Evolutionary conservation across 176 grass and related monocot species (phyloP), one percentile per base, ranked within the genome.

Genomic region (Oryza officinalis): DNA sequence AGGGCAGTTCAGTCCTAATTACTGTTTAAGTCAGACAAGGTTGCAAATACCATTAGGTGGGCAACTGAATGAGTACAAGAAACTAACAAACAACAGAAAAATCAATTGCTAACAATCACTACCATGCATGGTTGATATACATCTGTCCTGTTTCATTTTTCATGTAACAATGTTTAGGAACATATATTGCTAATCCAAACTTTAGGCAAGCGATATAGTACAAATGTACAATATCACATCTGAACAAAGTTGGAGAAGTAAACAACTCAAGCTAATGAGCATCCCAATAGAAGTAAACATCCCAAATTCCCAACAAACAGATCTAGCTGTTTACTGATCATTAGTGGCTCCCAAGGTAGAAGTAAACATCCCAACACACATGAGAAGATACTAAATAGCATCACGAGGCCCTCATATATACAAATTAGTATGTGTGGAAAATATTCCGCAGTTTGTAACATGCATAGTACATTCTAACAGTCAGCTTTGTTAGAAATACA

Each of bases 401-500:
- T 59, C 66, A 71, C 66, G 71, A 67, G 27, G 77, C 26, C 20
- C 41, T 32, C 18, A 27, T 80, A 32, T 67, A 17, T 40, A n/a
- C 7, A 52, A 80, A 80, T 37, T 71, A 31, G 65, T 72, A 13
- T 28, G 32, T 27, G 71, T 26, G 26, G 26, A 26, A 63, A 13
- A 82, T 71, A 27, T 70, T 32, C 54, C 13, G 35, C 2, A 17
- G 8, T 69, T 67, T 54, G 14, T 45, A 31, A 80, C 64, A 47
- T 47, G 13, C 11, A 71, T 75, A 32, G 64, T 30, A 17, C 15
- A 66, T 32, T 41, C 40, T 41, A 41, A 10, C 0, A 41, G 40
- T 41, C 49, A 50, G 27, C 27, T 84, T 75, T 27, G 20, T 7
- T 67, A 75, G 45, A 80, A 75, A 84, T 45, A 26, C n/a, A 65